Conservation (phyloP, 2,329 filamentous ascomycete genomes). For the Dothideomycetes sp. region DNA sequence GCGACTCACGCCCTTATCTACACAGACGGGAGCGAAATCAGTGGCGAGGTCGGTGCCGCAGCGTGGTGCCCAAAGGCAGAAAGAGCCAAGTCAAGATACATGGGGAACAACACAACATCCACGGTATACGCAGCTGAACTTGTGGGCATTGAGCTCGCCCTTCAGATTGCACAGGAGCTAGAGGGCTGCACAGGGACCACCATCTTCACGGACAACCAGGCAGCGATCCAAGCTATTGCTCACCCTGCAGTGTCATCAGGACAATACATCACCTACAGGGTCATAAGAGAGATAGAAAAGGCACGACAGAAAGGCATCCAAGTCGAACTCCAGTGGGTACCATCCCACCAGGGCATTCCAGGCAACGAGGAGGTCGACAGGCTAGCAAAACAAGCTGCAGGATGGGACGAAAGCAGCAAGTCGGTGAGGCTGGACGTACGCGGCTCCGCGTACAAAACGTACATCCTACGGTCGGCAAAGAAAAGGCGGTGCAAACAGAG, state of each 20-base stretch:
- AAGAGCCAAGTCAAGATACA: neutral
- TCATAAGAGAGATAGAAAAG: neutral
- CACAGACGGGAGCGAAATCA: neutral
- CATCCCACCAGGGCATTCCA: neutral
- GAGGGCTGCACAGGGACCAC: neutral
- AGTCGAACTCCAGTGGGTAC: neutral
- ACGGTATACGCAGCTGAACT: neutral
- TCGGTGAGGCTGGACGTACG: neutral
- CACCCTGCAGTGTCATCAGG: neutral
- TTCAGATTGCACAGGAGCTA: conserved; percentile 2
- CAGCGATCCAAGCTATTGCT: neutral
- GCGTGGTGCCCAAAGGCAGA: neutral
- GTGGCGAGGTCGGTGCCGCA: neutral
- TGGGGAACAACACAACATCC: neutral
- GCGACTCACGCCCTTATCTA: neutral
- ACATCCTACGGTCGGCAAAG: neutral
- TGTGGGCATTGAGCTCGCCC: conserved; percentile 1
- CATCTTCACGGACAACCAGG: conserved; percentile 1
- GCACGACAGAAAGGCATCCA: neutral
- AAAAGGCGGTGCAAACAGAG: neutral
- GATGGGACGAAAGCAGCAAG: neutral
- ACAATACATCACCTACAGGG: conserved; percentile 1
- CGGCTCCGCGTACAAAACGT: neutral
- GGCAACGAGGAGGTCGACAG: neutral
- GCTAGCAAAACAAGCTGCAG: neutral